Percentiles rank a stretch among this genome's conserved stretches.
Conservation (phyloP, 805 yeast genomes). For the Candida pseudoglaebosa region DNA sequence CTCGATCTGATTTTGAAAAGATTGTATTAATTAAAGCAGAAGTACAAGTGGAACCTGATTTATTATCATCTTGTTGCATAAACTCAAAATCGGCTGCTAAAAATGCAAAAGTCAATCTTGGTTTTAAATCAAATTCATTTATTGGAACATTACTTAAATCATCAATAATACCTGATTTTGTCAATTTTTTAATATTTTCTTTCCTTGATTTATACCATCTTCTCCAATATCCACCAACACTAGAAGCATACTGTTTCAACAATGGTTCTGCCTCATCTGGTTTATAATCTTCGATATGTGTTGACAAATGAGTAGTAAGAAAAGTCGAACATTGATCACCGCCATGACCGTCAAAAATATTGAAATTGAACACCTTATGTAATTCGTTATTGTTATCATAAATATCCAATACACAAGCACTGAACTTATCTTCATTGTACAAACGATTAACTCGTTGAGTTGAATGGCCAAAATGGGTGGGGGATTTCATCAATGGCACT, state of each 20-base stretch:
- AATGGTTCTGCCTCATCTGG: slow-evolving; percentile 36
- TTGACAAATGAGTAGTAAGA: slow-evolving; percentile 50
- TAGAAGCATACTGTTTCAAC: slow-evolving; percentile 49
- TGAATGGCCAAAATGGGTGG: slow-evolving; percentile 75
- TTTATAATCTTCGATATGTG: slow-evolving; percentile 46
- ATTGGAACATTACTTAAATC: slow-evolving; percentile 11
- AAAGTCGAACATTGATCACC: slow-evolving; percentile 70
- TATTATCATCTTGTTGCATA: slow-evolving; percentile 33
- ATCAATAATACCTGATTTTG: slow-evolving; percentile 14
- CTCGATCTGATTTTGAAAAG: slow-evolving; percentile 27
- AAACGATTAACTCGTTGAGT: slow-evolving; percentile 71
- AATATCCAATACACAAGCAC: slow-evolving; percentile 54
- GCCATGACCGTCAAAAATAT: slow-evolving; percentile 94
- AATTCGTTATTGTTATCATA: slow-evolving; percentile 13
- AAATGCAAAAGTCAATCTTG: slow-evolving; percentile 62
- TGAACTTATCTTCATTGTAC: slow-evolving; percentile 78
- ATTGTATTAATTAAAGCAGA: slow-evolving; percentile 54
- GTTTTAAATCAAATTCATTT: slow-evolving; percentile 49
- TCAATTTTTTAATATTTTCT: slow-evolving; percentile 25
- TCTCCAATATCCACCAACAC: slow-evolving; percentile 84
- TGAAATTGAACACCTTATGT: slow-evolving; percentile 51
- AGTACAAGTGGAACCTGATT: slow-evolving; percentile 73
- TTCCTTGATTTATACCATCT: slow-evolving; percentile 55
- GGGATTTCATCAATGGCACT: slow-evolving; percentile 59
- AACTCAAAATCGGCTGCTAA: slow-evolving; percentile 64